phyloP scores from a whole-genome alignment of 2,329 filamentous ascomycete species.

The Rhexocercosporidium sp. region DNA sequence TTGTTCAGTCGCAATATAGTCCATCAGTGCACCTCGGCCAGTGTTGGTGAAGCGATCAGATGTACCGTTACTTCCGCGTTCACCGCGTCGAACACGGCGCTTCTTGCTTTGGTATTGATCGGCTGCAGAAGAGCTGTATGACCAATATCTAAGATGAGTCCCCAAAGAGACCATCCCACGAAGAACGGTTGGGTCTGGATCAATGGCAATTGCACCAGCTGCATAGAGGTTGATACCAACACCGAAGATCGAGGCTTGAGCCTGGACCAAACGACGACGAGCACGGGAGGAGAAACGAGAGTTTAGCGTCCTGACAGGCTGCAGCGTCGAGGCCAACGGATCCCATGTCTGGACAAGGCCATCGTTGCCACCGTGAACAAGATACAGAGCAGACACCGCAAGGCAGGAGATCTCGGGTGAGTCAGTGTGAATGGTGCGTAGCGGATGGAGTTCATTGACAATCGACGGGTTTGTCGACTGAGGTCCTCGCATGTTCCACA shows the following conservation, averaged over 20 bases:
- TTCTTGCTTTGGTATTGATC: slow-evolving; percentile 78
- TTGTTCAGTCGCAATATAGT: slow-evolving; percentile 87
- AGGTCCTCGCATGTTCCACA: slow-evolving; percentile 84
- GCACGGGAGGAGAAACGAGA: slow-evolving; percentile 82
- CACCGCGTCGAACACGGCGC: slow-evolving; percentile 70
- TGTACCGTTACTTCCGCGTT: slow-evolving; percentile 63
- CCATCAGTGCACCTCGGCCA: slow-evolving; percentile 72
- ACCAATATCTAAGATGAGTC: slow-evolving; percentile 89
- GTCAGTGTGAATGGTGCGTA: slow-evolving; percentile 87
- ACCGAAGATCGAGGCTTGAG: slow-evolving; percentile 68
- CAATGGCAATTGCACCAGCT: slow-evolving; percentile 82
- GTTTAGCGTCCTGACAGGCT: slow-evolving; percentile 85
- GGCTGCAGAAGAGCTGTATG: slow-evolving; percentile 81
- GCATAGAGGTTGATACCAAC: slow-evolving; percentile 79
- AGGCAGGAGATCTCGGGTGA: slow-evolving; percentile 86
- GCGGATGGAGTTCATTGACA: slow-evolving; percentile 66
- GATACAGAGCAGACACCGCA: slow-evolving; percentile 81
- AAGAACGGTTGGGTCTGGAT: slow-evolving; percentile 84
- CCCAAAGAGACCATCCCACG: slow-evolving; percentile 88
- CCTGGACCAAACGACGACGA: slow-evolving; percentile 74
- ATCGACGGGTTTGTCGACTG: slow-evolving; percentile 58
- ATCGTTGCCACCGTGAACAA: slow-evolving; percentile 93
- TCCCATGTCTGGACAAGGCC: slow-evolving; percentile 97
- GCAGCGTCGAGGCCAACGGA: slow-evolving; percentile 78
- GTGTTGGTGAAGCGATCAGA: slow-evolving; percentile 63